phyloP scores from a whole-genome alignment of 2,329 filamentous ascomycete species.

The Penicillium sclerotigenum region DNA sequence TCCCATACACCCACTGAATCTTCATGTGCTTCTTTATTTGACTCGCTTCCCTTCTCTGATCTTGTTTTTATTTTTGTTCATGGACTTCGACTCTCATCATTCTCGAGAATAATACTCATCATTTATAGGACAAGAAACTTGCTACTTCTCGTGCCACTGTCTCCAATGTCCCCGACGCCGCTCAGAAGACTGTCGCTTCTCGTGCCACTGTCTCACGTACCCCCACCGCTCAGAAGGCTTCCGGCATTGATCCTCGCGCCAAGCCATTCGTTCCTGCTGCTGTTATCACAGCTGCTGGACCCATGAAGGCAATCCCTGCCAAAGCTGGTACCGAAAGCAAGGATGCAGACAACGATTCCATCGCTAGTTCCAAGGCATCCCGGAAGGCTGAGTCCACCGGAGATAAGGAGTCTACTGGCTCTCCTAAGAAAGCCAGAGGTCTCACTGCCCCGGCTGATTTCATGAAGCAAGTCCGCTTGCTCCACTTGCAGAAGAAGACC shows the following conservation, averaged over 20 bases:
- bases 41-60: neutral
- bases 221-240: neutral
- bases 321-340: neutral
- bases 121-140: neutral
- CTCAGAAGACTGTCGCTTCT: neutral
- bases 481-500: neutral
- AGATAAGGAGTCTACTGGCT: neutral
- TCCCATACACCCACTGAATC: neutral
- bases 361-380: neutral
- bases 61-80: neutral
- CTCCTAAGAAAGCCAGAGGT: neutral
- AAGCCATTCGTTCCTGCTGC: neutral
- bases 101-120: neutral
- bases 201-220: neutral
- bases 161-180: neutral
- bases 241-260: neutral
- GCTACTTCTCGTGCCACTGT: neutral
- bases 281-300: neutral
- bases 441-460: neutral
- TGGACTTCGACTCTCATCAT: neutral
- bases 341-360: neutral
- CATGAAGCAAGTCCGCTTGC: conserved; percentile 3
- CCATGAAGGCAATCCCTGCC: neutral
- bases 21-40: neutral
- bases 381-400: neutral